Conservation (phyloP, 257 asterid species). For the Solanum etuberosum region DNA sequence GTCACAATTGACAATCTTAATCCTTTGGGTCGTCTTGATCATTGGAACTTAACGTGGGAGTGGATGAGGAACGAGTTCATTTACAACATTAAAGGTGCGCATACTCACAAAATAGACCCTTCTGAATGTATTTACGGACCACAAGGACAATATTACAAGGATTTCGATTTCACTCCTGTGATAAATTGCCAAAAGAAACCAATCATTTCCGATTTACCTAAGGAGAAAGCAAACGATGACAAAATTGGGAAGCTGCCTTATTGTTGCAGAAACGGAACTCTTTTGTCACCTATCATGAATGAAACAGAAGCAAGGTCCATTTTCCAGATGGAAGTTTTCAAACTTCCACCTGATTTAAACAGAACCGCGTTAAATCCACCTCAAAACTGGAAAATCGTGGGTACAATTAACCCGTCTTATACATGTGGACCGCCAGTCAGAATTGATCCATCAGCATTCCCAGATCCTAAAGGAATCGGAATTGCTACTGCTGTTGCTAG, state of each 20-base stretch:
- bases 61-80: constrained; percentile 95
- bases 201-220: constrained; percentile 60
- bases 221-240: constrained; percentile 48
- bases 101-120: constrained; percentile 57
- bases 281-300: constrained; percentile 65
- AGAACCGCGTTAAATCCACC: constrained; percentile 71
- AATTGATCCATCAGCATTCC: constrained; percentile 54
- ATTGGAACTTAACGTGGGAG: constrained; percentile 92
- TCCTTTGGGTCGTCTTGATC: constrained; percentile 86
- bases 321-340: constrained; percentile 74
- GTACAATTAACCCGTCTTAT: constrained; percentile 60
- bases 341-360: constrained; percentile 75
- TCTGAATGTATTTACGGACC: constrained; percentile 78
- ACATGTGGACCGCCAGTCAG: constrained; percentile 70
- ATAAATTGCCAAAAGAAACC: constrained; percentile 69
- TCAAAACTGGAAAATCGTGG: constrained; percentile 64
- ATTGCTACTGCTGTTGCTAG: constrained; percentile 51
- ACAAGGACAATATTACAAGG: constrained; percentile 63
- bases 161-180: constrained; percentile 63
- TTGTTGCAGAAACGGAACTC: constrained; percentile 67
- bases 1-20: constrained; percentile 77
- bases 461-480: constrained; percentile 56
- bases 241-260: constrained; percentile 64
- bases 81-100: constrained; percentile 74
- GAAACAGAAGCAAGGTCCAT: constrained; percentile 54